A percentile compares a stretch with the other conserved stretches of the same genome.
Conservation (phyloP, 768 basidiomycete species). For the Termitomyces eurrhizus region DNA sequence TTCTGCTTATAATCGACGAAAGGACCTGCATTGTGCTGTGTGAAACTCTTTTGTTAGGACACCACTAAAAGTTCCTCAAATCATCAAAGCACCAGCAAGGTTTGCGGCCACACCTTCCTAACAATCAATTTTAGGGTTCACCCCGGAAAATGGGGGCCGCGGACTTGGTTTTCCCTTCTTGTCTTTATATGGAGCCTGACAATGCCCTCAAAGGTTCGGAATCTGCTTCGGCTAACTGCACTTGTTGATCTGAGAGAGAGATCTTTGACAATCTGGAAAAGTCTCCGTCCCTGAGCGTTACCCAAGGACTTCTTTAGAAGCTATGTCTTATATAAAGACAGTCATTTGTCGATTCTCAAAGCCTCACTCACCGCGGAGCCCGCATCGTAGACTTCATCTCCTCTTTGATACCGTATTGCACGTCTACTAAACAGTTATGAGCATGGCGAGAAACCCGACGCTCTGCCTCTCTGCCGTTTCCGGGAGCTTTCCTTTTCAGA, state of each 20-base stretch:
- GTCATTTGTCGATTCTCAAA: background rate
- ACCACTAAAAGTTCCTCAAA: conserved; percentile 1
- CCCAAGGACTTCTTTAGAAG: conserved; percentile 7
- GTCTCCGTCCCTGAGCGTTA: conserved; percentile 3
- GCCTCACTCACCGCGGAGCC: background rate
- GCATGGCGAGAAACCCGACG: conserved; percentile 21
- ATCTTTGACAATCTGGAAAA: conserved; percentile 1
- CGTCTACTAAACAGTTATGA: conserved; percentile 2
- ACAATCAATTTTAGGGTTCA: background rate
- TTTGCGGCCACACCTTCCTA: conserved; percentile 5
- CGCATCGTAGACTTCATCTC: background rate
- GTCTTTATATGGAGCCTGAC: conserved; percentile 9
- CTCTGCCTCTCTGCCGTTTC: conserved; percentile 30
- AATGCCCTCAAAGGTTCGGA: background rate
- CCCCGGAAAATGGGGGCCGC: conserved; percentile 2
- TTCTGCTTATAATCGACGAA: background rate
- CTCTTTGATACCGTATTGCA: conserved; percentile 2
- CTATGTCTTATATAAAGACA: conserved; percentile 7
- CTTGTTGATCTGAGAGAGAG: conserved; percentile 5
- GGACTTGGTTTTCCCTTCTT: conserved; percentile 2
- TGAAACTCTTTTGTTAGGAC: conserved; percentile 1
- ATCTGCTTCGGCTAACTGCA: background rate
- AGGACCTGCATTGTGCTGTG: conserved; percentile 1
- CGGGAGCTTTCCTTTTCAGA: conserved; percentile 32
- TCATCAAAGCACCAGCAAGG: conserved; percentile 3